A percentile compares a stretch with the other conserved stretches of the same genome.
Evolutionary conservation across 768 basidiomycete genomes (phyloP).

Genomic region (Naganishia randhawae): DNA sequence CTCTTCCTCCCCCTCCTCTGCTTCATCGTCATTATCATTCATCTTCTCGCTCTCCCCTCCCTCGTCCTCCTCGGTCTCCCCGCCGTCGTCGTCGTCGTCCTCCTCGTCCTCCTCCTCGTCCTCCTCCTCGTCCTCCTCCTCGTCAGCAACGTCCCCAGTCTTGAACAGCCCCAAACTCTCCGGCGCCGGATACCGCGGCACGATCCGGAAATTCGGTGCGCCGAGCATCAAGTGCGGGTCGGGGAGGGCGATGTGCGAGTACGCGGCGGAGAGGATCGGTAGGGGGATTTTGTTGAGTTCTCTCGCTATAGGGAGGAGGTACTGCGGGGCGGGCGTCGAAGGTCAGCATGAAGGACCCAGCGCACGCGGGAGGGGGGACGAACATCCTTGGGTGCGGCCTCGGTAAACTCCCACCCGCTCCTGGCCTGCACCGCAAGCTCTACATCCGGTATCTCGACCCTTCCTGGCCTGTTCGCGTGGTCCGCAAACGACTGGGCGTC

Average conservation of each 20-base stretch:
- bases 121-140: too few relatives aligned
- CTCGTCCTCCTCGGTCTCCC: conserved; percentile 29
- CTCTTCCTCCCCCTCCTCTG: conserved; percentile 27
- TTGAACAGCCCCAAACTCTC: conserved; percentile 20
- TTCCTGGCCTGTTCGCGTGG: conserved; percentile 46
- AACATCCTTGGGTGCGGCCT: conserved; percentile 53
- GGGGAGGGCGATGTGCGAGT: conserved; percentile 52
- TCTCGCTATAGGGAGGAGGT: conserved; percentile 51
- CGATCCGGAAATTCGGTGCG: conserved; percentile 52
- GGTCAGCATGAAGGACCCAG: not conserved
- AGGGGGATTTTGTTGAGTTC: conserved; percentile 52
- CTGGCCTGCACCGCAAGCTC: conserved; percentile 52
- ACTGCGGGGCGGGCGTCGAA: conserved; percentile 37
- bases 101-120: not conserved
- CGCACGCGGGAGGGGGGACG: conserved; percentile 26
- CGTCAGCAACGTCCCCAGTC: conserved; percentile 7
- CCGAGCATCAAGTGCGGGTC: conserved; percentile 51
- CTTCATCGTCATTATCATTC: conserved; percentile 31
- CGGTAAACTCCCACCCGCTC: conserved; percentile 50
- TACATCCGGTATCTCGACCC: conserved; percentile 50
- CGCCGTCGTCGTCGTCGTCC: conserved; percentile 30
- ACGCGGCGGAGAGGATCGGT: conserved; percentile 52
- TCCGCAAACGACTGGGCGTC: conserved; percentile 52
- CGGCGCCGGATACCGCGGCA: conserved; percentile 34
- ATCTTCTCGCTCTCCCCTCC: not conserved